phyloP scores from a whole-genome alignment of 2,329 filamentous ascomycete genomes.

The Penicillium sp. region DNA sequence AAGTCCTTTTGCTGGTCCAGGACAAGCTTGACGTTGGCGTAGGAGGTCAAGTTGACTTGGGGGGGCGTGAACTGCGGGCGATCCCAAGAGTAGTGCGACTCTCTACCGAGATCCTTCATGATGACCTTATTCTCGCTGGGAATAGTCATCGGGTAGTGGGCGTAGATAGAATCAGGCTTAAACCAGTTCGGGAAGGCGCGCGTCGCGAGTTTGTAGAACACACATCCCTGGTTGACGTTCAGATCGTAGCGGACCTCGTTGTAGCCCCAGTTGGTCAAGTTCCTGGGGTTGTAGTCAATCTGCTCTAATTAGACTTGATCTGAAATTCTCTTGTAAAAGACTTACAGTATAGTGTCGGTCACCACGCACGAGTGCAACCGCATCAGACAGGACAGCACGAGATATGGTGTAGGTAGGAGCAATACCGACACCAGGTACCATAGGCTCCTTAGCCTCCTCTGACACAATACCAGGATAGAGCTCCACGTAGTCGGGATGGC shows the following conservation, averaged over 20 bases:
- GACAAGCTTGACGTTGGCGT: constrained; percentile 65
- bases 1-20: constrained; percentile 66
- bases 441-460: constrained; percentile 75
- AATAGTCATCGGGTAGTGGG: constrained; percentile 74
- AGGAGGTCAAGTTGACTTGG: constrained; percentile 63
- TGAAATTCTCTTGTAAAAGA: not conserved
- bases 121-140: constrained; percentile 75
- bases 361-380: constrained; percentile 76
- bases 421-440: constrained; percentile 76
- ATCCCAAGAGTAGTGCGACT: constrained; percentile 71
- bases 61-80: constrained; percentile 60
- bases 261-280: constrained; percentile 84
- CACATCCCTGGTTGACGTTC: constrained; percentile 77
- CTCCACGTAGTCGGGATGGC: constrained; percentile 79
- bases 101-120: constrained; percentile 69
- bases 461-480: constrained; percentile 79
- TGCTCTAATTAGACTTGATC: constrained; percentile 30
- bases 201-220: constrained; percentile 83
- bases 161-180: constrained; percentile 77
- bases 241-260: constrained; percentile 74
- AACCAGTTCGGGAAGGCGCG: constrained; percentile 82
- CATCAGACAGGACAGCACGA: constrained; percentile 76
- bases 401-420: constrained; percentile 77
- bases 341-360: constrained; percentile 74
- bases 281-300: constrained; percentile 73